Percentiles rank a stretch among this genome's conserved stretches.
These are phyloP conservation scores for Lenzites betulinus DNA, from an alignment of 768 basidiomycete genomes.

Conservation along the genomic window DNA sequence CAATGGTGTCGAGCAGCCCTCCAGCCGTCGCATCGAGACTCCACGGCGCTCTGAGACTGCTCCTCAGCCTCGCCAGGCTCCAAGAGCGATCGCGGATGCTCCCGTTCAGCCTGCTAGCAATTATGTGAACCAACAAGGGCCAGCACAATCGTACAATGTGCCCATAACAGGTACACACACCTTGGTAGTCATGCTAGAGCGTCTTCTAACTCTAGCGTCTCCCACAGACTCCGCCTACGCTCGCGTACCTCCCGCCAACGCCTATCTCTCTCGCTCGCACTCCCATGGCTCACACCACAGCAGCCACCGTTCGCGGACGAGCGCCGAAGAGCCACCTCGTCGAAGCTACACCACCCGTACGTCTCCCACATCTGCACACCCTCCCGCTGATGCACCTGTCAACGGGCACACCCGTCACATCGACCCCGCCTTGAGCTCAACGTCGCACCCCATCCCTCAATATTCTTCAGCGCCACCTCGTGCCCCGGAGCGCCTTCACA, in stretches of 20 bases:
- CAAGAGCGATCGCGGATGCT: conserved; percentile 7
- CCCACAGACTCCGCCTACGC: neutral
- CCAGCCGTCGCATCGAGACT: conserved; percentile 2
- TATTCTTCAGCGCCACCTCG: neutral
- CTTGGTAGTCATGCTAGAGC: neutral
- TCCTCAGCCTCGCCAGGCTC: neutral
- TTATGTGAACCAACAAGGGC: neutral
- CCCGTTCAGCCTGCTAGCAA: conserved; percentile 7
- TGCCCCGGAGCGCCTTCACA: neutral
- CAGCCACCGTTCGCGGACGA: conserved; percentile 3
- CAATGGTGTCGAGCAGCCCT: conserved; percentile 59
- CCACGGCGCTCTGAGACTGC: conserved; percentile 7
- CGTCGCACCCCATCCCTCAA: no score
- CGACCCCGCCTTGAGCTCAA: neutral
- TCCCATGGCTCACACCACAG: conserved; percentile 5
- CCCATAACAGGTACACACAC: conserved; percentile 6
- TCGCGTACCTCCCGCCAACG: neutral
- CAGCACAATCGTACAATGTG: conserved; percentile 8
- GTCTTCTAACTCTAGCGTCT: neutral
- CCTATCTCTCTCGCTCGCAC: neutral
- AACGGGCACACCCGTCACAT: conserved; percentile 1
- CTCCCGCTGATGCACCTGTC: neutral
- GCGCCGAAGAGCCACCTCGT: conserved; percentile 10
- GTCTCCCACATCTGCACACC: conserved; percentile 1
- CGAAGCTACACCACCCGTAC: conserved; percentile 8